A percentile compares a stretch with the other conserved stretches of the same genome.
phyloP scores from a whole-genome alignment of 75 land plant species.

The Sequoia sempervirens region DNA sequence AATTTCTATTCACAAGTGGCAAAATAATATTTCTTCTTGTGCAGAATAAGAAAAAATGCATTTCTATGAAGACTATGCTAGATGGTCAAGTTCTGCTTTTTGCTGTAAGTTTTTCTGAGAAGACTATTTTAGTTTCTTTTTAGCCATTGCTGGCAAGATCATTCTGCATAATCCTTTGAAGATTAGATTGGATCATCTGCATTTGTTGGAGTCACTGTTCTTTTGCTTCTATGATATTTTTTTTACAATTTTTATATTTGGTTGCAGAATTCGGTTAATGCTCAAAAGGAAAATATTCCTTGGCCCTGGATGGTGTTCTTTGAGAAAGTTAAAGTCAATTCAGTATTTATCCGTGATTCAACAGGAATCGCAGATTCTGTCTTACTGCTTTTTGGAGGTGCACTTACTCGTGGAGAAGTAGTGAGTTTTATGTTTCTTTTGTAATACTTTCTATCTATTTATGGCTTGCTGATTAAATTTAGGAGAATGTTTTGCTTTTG shows the following conservation, averaged over 20 bases:
- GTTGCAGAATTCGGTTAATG: constrained; percentile 63
- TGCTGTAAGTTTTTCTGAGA: background rate
- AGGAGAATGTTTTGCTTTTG: no score
- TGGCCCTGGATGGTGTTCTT: constrained; percentile 90
- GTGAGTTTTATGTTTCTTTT: background rate
- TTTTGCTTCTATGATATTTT: no score
- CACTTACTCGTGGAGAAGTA: constrained; percentile 33
- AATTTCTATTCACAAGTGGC: no score
- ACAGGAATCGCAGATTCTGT: constrained; percentile 86
- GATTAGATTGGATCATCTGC: no score
- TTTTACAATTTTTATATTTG: no score
- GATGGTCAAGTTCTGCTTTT: constrained; percentile 18
- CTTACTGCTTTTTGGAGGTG: constrained; percentile 86
- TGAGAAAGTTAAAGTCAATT: constrained; percentile 84
- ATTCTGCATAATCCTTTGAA: no score
- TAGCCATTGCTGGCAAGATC: no score
- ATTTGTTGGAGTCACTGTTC: no score
- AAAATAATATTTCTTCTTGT: no score
- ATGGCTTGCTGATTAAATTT: no score
- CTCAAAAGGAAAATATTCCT: constrained; percentile 59
- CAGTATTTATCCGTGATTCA: constrained; percentile 81
- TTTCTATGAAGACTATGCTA: constrained; percentile 77
- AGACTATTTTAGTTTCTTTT: no score
- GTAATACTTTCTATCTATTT: no score
- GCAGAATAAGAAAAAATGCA: constrained; percentile 49